Evolutionary conservation across 1,284 basidiomycete species (phyloP).

Genomic region (Moesziomyces globuligerus): DNA sequence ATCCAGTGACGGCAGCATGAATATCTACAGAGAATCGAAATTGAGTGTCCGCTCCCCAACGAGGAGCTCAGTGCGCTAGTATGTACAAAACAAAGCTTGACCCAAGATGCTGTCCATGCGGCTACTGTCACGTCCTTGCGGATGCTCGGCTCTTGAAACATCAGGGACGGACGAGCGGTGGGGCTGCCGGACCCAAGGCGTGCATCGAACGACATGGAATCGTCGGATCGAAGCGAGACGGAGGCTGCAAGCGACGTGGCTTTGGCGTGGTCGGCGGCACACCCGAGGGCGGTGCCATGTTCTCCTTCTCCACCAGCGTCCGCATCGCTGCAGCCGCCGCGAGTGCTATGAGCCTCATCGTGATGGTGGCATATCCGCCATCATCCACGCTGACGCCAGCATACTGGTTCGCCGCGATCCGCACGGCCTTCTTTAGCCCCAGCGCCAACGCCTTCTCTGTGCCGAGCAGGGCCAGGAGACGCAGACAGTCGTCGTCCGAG

Average conservation of each 20-base stretch:
- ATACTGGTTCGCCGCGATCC: conserved; percentile 28
- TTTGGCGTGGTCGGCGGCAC: conserved; percentile 7
- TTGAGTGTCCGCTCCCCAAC: conserved; percentile 3
- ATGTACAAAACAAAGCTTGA: conserved; percentile 2
- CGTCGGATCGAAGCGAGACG: conserved; percentile 15
- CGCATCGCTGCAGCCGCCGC: background rate
- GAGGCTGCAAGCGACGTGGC: conserved; percentile 5
- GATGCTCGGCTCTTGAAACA: too few species aligned
- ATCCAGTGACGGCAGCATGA: background rate
- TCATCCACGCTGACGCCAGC: conserved; percentile 19
- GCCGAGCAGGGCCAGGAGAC: conserved; percentile 24
- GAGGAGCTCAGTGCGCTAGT: background rate
- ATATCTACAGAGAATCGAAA: conserved; percentile 32
- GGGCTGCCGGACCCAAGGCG: conserved; percentile 9
- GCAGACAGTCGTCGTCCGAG: conserved; percentile 46
- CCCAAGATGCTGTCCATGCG: background rate
- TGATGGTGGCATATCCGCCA: conserved; percentile 20
- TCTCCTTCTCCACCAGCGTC: conserved; percentile 11
- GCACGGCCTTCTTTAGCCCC: conserved; percentile 18
- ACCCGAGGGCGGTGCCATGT: background rate
- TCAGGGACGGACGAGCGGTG: conserved; percentile 18
- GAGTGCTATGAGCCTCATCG: background rate
- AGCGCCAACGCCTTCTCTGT: background rate
- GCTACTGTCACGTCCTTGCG: background rate
- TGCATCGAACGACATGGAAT: conserved; percentile 20